Percentiles rank a stretch among this genome's conserved stretches.
Evolutionary conservation across 2,329 filamentous ascomycete species (phyloP).

Genomic region (Eurotiales sp.): DNA sequence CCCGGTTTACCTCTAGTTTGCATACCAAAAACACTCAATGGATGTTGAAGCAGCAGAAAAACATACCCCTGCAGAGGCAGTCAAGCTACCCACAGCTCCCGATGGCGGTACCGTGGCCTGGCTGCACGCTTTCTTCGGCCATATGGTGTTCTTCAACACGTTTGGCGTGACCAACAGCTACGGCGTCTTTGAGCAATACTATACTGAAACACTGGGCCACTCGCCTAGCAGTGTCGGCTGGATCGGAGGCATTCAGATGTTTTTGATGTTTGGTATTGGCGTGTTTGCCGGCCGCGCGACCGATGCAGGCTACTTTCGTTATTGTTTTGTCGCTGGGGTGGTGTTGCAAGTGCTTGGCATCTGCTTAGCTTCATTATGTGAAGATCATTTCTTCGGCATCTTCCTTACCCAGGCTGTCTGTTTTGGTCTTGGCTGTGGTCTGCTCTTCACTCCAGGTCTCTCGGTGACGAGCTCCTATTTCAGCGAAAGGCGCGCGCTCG

Average conservation of each 20-base stretch:
- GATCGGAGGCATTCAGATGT: slow-evolving; percentile 44
- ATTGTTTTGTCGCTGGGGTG: slow-evolving; percentile 25
- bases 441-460: slow-evolving; percentile 40
- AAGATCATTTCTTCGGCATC: slow-evolving; percentile 44
- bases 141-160: slow-evolving; percentile 29
- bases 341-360: slow-evolving; percentile 40
- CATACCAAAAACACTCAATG: neutral
- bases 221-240: slow-evolving; percentile 40
- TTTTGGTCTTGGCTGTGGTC: slow-evolving; percentile 41
- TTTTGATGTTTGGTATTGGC: slow-evolving; percentile 41
- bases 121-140: slow-evolving; percentile 27
- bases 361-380: slow-evolving; percentile 44
- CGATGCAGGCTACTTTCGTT: slow-evolving; percentile 42
- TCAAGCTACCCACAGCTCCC: slow-evolving; percentile 18
- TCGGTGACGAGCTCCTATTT: slow-evolving; percentile 43
- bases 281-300: slow-evolving; percentile 39
- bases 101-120: slow-evolving; percentile 30
- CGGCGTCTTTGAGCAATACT: slow-evolving; percentile 46
- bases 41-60: neutral
- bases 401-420: slow-evolving; percentile 45
- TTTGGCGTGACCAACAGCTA: slow-evolving; percentile 30
- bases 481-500: slow-evolving; percentile 34
- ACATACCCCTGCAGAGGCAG: neutral
- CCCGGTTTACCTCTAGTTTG: no score
- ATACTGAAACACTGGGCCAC: slow-evolving; percentile 31